These are phyloP conservation scores for Biscogniauxia sp. DNA, from an alignment of 2,329 filamentous ascomycete genomes.

Conservation along the genomic window DNA sequence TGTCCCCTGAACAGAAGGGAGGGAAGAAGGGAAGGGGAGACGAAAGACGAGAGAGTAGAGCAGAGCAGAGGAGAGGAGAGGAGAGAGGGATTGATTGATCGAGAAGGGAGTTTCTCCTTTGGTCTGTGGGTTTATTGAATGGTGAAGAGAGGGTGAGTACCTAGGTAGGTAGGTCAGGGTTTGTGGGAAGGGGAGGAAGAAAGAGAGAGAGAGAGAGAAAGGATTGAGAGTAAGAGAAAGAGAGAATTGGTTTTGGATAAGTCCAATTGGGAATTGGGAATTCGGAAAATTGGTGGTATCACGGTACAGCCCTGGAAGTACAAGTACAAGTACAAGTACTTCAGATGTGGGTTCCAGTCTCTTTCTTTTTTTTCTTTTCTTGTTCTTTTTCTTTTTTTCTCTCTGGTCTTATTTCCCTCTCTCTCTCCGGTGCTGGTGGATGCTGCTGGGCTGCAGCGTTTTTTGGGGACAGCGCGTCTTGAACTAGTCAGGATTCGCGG, in stretches of 20 bases:
- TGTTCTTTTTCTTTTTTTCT: no score
- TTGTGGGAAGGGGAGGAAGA: not conserved
- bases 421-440: not conserved
- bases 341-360: slow-evolving; percentile 7
- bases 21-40: not conserved
- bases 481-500: slow-evolving; percentile 22
- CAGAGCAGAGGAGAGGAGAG: no score
- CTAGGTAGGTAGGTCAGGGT: slow-evolving; percentile 14
- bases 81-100: no score
- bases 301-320: slow-evolving; percentile 18
- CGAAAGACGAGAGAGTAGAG: not conserved
- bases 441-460: not conserved
- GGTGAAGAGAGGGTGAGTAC: slow-evolving; percentile 1
- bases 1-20: not conserved
- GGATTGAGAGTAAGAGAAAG: slow-evolving; percentile 4
- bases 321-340: not conserved
- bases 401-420: not conserved
- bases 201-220: slow-evolving; percentile 6
- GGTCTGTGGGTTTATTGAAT: no score
- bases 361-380: no score
- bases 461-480: slow-evolving; percentile 17
- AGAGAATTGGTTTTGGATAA: slow-evolving; percentile 10
- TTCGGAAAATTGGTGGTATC: slow-evolving; percentile 19
- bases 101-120: slow-evolving; percentile 3
- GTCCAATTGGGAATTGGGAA: not conserved